Evolutionary conservation across 2,329 filamentous ascomycete genomes (phyloP), one percentile per base, ranked within the genome.

Genomic region (Pseudopyricularia javanii): DNA sequence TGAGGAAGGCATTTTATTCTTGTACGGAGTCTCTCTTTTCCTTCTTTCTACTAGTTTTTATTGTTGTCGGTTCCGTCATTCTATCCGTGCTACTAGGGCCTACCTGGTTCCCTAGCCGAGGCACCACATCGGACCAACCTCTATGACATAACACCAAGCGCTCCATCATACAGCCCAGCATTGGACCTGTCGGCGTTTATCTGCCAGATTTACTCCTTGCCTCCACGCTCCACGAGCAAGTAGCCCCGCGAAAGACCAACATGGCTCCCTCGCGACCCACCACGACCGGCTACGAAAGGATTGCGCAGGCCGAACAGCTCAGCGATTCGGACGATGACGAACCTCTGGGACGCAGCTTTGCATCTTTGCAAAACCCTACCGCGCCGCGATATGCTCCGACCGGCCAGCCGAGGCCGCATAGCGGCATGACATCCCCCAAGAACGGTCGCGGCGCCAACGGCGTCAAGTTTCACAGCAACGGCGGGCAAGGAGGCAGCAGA

Each of bases 251-350:
- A 26, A 35, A 53, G 50, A 54, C 55, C 60, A 72, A 63, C 57
- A 88, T 88, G 85, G 76, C 84, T 61, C 81, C 79, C 65, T 73
- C 73, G 57, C 78, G 84, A 54, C 86, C 85, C 56, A 76, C 85
- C 54, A 87, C 85, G 45, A 91, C 88, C 58, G 88, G 88, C 68
- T 93, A 93, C 70, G 87, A 89, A 68, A 86, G 86, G 63, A 82
- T 93, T 54, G 84, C 87, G 57, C 88, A 93, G 69, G 87, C 86
- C 59, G 87, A 91, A 63, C 82, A 85, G 60, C 76, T 85, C 61
- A 84, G 82, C 66, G 83, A 86, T 63, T 82, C 58, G 26, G 83
- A 88, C 57, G 79, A 84, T 54, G 82, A 85, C 53, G 85, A 82
- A 52, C 50, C 71, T 63, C 64, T 82, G 58, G 66, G 73, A 56